Evolutionary conservation across 305 asterid species (phyloP).

Genomic region (Coffea humblotiana): DNA sequence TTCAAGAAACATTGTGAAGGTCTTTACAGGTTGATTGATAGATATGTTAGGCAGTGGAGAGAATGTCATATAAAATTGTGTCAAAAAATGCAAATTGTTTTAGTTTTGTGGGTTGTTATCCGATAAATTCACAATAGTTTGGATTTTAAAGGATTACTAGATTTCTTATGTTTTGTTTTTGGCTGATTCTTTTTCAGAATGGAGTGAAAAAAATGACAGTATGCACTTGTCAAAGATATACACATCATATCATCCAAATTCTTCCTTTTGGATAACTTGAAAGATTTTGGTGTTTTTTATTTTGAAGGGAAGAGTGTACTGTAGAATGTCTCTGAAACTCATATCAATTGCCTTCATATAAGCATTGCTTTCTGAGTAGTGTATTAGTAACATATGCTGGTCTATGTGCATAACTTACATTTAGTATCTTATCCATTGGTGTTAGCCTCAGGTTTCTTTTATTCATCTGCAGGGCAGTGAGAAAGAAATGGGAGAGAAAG

Average conservation of each 20-base stretch:
- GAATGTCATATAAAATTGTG: not conserved
- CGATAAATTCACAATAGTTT: not conserved
- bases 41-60: not conserved
- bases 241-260: not conserved
- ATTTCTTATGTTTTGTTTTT: no score
- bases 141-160: not conserved
- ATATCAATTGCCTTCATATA: not conserved
- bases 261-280: not conserved
- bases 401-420: not conserved
- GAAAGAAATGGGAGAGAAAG: slow-evolving; percentile 35
- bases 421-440: not conserved
- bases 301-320: no score
- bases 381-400: not conserved
- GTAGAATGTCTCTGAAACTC: not conserved
- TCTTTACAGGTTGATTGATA: not conserved
- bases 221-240: no score
- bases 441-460: not conserved
- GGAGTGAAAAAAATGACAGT: no score
- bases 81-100: not conserved
- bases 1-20: not conserved
- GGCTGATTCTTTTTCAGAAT: no score
- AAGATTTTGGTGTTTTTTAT: no score
- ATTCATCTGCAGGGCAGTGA: not conserved
- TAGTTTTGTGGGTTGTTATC: not conserved
- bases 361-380: not conserved